Evolutionary conservation across 306 rosid genomes (phyloP), one percentile per base, ranked within the genome.

Genomic region (Elaeagnus macrophylla): DNA sequence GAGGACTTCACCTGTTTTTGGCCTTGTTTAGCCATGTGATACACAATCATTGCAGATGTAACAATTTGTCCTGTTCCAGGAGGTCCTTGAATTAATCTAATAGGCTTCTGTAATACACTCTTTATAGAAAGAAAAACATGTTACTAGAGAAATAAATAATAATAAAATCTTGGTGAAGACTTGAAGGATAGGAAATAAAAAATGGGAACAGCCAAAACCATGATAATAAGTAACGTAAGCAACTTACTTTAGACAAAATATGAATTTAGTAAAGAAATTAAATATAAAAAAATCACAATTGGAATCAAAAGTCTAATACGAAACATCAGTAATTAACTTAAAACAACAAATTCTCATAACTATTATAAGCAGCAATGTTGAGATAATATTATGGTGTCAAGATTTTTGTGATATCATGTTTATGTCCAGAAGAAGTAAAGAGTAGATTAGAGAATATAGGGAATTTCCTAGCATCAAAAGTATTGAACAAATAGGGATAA

Each of bases 11-110:
- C 97, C 88, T 93, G 99, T 38, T 96, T 96, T 74, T 93, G 99
- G 60, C 95, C 96, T 77, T 93, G 99, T 78, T 93, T 93, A 62
- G 99, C 99, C 99, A 93, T 93, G 83, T 93, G 99, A 79, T 93
- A 93, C 54, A 93, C 96, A 67, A 93, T 88, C 39, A 96, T 96
- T 48, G 99, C 99, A 65, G 99, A 93, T 37, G 99, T 93, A 9
- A 93, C 99, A 7, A 96, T 93, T 79, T 93, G 87, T 7, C 99
- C 99, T 39, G 99, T 93, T 53, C 99, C 99, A 54, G 99, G 99
- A 48, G 99, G 99, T 20, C 99, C 99, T 79, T 93, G 99, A 74
- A 93, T 93, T 94, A 93, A 78, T 78, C 99, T 93, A 67, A 93
- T 82, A 57, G 99, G 99, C 81, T 89, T 84, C 84, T 93, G 99